Evolutionary conservation across 139 green algal species (phyloP).

Genomic region (Tetradesmus obliquus): DNA sequence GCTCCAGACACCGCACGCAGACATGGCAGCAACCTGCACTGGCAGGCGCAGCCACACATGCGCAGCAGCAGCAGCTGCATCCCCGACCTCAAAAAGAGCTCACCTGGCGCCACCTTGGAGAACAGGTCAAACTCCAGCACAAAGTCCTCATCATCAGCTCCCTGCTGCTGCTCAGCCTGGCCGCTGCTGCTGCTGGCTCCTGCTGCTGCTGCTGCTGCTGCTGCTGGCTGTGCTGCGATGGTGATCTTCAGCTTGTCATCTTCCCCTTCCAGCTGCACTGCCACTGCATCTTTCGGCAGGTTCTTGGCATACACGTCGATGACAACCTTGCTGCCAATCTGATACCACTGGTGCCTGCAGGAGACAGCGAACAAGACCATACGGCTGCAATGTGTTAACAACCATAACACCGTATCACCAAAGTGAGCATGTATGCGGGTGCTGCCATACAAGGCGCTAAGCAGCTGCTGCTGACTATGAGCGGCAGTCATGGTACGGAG

Average conservation of each 20-base stretch:
- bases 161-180: conserved; percentile 29
- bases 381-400: conserved; percentile 43
- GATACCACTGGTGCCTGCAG: conserved; percentile 85
- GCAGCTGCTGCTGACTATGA: background rate
- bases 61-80: background rate
- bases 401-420: background rate
- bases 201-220: background rate
- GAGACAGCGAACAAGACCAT: background rate
- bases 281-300: conserved; percentile 66
- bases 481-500: no score
- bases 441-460: background rate
- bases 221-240: background rate
- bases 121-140: conserved; percentile 73
- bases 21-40: background rate
- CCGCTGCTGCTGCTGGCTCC: conserved; percentile 10
- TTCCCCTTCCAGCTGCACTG: background rate
- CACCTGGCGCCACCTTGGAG: conserved; percentile 3
- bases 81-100: background rate
- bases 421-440: background rate
- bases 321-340: conserved; percentile 74
- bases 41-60: no score
- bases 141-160: conserved; percentile 66
- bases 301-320: conserved; percentile 89
- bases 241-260: conserved; percentile 19
- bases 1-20: background rate